Percentiles rank a stretch among this genome's conserved stretches.
Conservation (phyloP, 352 stramenopile genomes). For the Phytophthora ramorum region DNA sequence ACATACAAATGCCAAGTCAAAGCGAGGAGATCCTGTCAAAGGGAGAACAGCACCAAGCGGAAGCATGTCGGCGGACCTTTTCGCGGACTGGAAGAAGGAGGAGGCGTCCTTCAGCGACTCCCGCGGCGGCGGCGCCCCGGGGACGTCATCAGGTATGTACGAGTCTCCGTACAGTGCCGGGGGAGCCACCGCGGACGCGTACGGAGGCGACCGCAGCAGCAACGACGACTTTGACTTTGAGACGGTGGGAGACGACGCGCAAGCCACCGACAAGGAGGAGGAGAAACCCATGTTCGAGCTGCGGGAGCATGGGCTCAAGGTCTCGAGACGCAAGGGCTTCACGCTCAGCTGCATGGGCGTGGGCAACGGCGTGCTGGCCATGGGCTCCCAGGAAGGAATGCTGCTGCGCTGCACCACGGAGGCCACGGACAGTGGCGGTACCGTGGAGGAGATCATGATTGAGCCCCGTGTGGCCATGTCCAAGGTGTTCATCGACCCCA, state of each 20-base stretch:
- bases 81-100: slow-evolving; percentile 90
- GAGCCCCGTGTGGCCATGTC: slow-evolving; percentile 86
- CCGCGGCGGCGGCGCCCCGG: slow-evolving; percentile 26
- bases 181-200: slow-evolving; percentile 25
- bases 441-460: slow-evolving; percentile 91
- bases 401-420: slow-evolving; percentile 83
- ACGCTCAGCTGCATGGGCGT: slow-evolving; percentile 84
- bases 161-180: slow-evolving; percentile 50
- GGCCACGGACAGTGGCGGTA: slow-evolving; percentile 72
- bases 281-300: slow-evolving; percentile 89
- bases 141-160: slow-evolving; percentile 27
- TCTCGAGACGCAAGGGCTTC: slow-evolving; percentile 86
- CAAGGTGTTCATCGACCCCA: slow-evolving; percentile 85
- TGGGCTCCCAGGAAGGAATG: slow-evolving; percentile 85
- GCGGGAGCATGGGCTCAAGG: slow-evolving; percentile 86
- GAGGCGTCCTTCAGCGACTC: slow-evolving; percentile 50
- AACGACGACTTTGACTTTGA: slow-evolving; percentile 88
- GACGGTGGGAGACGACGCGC: slow-evolving; percentile 52
- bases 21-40: background rate
- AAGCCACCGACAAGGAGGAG: slow-evolving; percentile 56
- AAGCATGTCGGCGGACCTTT: slow-evolving; percentile 88
- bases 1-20: slow-evolving; percentile 20
- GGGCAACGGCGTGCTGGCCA: slow-evolving; percentile 81
- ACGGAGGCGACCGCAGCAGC: slow-evolving; percentile 41
- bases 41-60: slow-evolving; percentile 11